Conservation (phyloP, 352 stramenopile genomes). For the Globisporangium lucens region DNA sequence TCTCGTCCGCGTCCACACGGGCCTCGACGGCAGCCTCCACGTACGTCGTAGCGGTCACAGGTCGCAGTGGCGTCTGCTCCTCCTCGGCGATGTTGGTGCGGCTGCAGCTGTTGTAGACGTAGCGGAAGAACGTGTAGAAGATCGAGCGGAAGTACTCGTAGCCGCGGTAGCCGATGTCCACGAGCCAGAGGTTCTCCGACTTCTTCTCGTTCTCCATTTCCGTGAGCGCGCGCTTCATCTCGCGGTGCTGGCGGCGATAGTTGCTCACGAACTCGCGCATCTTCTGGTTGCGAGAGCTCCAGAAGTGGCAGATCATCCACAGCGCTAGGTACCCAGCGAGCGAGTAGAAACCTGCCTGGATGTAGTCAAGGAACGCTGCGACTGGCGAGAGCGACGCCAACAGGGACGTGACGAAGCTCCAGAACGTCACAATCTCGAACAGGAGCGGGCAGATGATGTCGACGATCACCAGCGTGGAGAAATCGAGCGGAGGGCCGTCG, state of each 20-base stretch:
- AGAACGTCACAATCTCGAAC: constrained; percentile 79
- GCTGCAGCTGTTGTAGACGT: constrained; percentile 29
- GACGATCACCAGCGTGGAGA: constrained; percentile 81
- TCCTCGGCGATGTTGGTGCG: constrained; percentile 5
- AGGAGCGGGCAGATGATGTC: constrained; percentile 80
- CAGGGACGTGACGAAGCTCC: constrained; percentile 56
- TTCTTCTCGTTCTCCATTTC: constrained; percentile 81
- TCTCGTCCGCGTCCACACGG: constrained; percentile 49
- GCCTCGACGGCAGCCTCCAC: constrained; percentile 14
- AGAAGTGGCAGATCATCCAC: constrained; percentile 87
- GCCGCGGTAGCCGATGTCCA: constrained; percentile 80
- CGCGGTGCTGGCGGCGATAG: constrained; percentile 73
- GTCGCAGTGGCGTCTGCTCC: constrained; percentile 25
- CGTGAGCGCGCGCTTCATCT: constrained; percentile 65
- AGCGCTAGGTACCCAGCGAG: constrained; percentile 62
- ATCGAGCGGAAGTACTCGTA: constrained; percentile 66
- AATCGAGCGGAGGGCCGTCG: constrained; percentile 75
- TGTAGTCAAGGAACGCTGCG: constrained; percentile 79
- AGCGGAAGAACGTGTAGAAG: constrained; percentile 52
- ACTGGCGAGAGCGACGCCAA: constrained; percentile 62
- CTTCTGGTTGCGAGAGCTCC: constrained; percentile 76
- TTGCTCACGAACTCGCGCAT: constrained; percentile 89
- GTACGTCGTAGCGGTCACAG: constrained; percentile 3
- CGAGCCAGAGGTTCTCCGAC: constrained; percentile 79
- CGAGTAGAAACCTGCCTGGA: constrained; percentile 79